These are phyloP conservation scores for Incumbomyces delicatus DNA, from an alignment of 2,329 filamentous ascomycete genomes.

Conservation along the genomic window DNA sequence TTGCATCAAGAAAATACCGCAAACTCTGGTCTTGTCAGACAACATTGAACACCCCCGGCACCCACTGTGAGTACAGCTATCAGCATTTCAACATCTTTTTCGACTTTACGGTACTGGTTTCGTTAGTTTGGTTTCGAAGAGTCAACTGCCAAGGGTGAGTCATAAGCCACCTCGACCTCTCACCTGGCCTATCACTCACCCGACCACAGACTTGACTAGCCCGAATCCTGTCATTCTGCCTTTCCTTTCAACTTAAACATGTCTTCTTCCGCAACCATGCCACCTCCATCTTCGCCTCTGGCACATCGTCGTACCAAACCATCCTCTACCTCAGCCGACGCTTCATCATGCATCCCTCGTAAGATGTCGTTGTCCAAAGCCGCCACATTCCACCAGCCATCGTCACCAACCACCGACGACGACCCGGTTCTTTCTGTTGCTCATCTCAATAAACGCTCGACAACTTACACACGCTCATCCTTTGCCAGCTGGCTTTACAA, in stretches of 20 bases:
- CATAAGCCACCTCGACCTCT: constrained; percentile 5
- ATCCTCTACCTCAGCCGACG: constrained; percentile 17
- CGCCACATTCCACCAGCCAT: constrained; percentile 50
- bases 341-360: constrained; percentile 21
- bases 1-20: background rate
- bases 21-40: background rate
- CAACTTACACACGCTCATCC: constrained; percentile 40
- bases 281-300: constrained; percentile 15
- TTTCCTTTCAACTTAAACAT: constrained; percentile 7
- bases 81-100: constrained; percentile 7
- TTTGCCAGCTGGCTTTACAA: constrained; percentile 35
- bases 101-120: constrained; percentile 8
- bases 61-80: constrained; percentile 5
- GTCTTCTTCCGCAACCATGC: constrained; percentile 8
- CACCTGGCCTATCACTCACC: constrained; percentile 6
- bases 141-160: constrained; percentile 8
- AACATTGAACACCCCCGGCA: background rate
- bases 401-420: constrained; percentile 31
- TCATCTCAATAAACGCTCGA: constrained; percentile 53
- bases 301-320: constrained; percentile 21
- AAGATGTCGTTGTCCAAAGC: constrained; percentile 58
- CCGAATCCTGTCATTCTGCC: constrained; percentile 3
- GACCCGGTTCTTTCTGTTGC: constrained; percentile 36
- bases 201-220: constrained; percentile 1
- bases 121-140: constrained; percentile 1